Conservation (phyloP, 2,329 filamentous ascomycete species). For the Botrytis paeoniae region DNA sequence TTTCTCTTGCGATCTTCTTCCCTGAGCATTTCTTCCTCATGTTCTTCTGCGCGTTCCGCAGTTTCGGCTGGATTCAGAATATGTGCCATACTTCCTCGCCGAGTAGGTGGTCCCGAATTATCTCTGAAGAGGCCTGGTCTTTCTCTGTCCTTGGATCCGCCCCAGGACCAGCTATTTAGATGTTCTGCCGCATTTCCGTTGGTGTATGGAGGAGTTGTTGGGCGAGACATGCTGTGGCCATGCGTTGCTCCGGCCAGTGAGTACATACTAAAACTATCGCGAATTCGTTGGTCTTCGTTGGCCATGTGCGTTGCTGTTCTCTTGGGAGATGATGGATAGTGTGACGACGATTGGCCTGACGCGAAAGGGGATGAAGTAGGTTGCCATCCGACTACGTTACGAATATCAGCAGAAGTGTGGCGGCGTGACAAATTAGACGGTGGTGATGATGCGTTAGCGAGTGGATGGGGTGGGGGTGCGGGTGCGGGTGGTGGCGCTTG, state of each 20-base stretch:
- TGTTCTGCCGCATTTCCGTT: slow-evolving; percentile 36
- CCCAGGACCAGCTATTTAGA: slow-evolving; percentile 38
- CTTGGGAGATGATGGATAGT: slow-evolving; percentile 67
- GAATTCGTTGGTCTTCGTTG: slow-evolving; percentile 57
- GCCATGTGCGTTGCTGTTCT: slow-evolving; percentile 44
- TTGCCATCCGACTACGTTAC: slow-evolving; percentile 74
- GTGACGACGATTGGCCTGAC: slow-evolving; percentile 58
- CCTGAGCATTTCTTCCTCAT: slow-evolving; percentile 57
- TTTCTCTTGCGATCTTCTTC: slow-evolving; percentile 60
- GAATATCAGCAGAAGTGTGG: slow-evolving; percentile 94
- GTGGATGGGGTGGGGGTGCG: slow-evolving; percentile 57
- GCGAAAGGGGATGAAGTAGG: slow-evolving; percentile 61
- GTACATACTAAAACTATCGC: slow-evolving; percentile 62
- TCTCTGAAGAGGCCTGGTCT: slow-evolving; percentile 39
- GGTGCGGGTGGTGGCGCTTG: slow-evolving; percentile 57
- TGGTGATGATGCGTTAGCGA: slow-evolving; percentile 59
- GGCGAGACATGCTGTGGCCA: slow-evolving; percentile 34
- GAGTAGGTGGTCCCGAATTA: slow-evolving; percentile 58
- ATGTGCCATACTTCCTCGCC: slow-evolving; percentile 68
- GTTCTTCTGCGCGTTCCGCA: slow-evolving; percentile 61
- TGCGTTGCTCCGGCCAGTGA: slow-evolving; percentile 45
- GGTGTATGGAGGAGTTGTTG: slow-evolving; percentile 36
- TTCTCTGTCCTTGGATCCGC: slow-evolving; percentile 33
- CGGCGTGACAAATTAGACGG: slow-evolving; percentile 72
- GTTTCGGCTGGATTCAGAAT: slow-evolving; percentile 70